These are phyloP conservation scores for Trametes sanguinea DNA, from an alignment of 768 basidiomycete genomes.

Conservation along the genomic window DNA sequence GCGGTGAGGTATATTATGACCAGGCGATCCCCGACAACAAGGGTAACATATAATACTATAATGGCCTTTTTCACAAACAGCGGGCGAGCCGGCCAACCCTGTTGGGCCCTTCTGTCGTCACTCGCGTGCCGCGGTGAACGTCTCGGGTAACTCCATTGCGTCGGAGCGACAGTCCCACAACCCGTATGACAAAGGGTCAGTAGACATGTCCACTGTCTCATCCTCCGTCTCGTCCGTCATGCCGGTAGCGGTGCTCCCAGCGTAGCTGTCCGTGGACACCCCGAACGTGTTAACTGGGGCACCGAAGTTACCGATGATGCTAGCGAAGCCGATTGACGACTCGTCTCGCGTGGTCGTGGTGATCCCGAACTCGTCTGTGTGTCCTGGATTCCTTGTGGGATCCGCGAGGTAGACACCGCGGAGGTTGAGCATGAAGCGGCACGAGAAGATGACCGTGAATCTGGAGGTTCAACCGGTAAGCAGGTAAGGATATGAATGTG, in stretches of 20 bases:
- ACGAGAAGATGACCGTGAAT: constrained; percentile 21
- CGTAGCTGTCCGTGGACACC: not conserved
- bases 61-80: too few relatives aligned
- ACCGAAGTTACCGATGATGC: constrained; percentile 24
- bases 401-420: constrained; percentile 15
- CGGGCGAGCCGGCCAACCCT: too few relatives aligned
- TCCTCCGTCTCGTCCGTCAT: not conserved
- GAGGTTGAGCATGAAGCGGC: constrained; percentile 24
- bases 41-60: too few relatives aligned
- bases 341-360: not conserved
- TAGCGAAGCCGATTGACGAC: constrained; percentile 4
- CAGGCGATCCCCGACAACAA: too few relatives aligned
- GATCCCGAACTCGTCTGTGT: not conserved
- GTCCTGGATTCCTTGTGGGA: not conserved
- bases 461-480: not conserved
- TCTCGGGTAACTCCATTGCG: not conserved
- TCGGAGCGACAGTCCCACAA: not conserved
- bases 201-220: constrained; percentile 5
- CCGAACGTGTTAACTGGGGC: constrained; percentile 15
- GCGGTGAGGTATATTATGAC: too few relatives aligned
- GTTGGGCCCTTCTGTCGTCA: too few relatives aligned
- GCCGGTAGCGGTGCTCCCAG: not conserved
- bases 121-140: not conserved
- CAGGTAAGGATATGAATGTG: too few relatives aligned
- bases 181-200: constrained; percentile 9